Evolutionary conservation across 2,329 filamentous ascomycete genomes (phyloP).

Genomic region (Phaeosphaeria sp.): DNA sequence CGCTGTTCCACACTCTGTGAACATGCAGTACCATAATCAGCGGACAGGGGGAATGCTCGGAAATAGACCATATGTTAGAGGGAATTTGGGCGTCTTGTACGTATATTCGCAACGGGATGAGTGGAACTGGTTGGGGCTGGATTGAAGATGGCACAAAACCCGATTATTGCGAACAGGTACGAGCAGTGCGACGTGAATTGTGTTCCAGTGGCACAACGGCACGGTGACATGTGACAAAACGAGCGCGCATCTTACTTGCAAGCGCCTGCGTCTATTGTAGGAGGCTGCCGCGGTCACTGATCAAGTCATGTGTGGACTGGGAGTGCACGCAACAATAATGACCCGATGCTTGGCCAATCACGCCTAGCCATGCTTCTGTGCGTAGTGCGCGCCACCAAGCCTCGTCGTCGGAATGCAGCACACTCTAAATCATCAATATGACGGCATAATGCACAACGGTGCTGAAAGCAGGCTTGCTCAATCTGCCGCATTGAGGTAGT

Average conservation of each 20-base stretch:
- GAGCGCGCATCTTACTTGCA: neutral
- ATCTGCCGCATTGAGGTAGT: neutral
- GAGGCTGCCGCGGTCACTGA: neutral
- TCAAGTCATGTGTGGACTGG: neutral
- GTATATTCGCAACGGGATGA: neutral
- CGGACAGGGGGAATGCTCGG: constrained; percentile 8
- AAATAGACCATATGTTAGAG: constrained; percentile 9
- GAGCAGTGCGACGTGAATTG: neutral
- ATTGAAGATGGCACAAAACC: neutral
- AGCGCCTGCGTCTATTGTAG: neutral
- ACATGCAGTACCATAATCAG: constrained; percentile 10
- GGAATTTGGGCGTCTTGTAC: neutral
- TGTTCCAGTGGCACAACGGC: neutral
- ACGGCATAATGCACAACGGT: neutral
- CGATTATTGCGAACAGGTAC: neutral
- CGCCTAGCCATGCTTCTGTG: neutral
- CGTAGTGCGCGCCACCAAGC: neutral
- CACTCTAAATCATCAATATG: neutral
- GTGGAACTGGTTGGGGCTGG: neutral
- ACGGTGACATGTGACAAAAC: neutral
- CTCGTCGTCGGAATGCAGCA: neutral
- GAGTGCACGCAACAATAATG: neutral
- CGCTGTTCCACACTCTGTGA: constrained; percentile 7
- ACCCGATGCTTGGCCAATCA: neutral
- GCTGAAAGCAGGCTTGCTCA: neutral